Base-by-base conservation (phyloP, 2,329 filamentous ascomycete species). In the Colletotrichum abscissum region DNA sequence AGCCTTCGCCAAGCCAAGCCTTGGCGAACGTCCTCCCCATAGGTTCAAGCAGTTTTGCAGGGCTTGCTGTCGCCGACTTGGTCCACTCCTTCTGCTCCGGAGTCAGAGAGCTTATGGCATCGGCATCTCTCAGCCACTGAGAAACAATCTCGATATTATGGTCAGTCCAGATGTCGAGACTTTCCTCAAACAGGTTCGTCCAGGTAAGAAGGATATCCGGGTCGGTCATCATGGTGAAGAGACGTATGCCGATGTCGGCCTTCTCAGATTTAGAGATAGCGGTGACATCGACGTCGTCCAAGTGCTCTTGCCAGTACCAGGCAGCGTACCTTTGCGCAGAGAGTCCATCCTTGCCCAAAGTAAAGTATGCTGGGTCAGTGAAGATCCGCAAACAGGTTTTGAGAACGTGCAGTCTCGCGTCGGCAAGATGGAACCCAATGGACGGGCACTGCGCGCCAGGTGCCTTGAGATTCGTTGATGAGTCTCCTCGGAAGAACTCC, bases 221-320 rank as follows among this genome's bases (percentile, higher is more conserved):
- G 24, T 84, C 79, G 0, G 80, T 84, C 9, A 85, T 79, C 81
- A 85, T 84, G 54, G 75, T 78, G 67, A 81, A 79, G 1, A 85
- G 78, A 4, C 76, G 78, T 28, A 72, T 77, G 1, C 82, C 82
- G 11, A 85, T 77, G 5, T 78, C 76, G 1, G 76, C 76, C 72
- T 83, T 85, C 56, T 83, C 79, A 0, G 76, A 65, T 0, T 63
- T 67, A 0, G 78, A 73, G 0, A 84, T 76, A 0, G 73, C 73
- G 0, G 72, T 59, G 1, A 79, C 79, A 52, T 84, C 80, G 16
- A 85, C 76, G 0, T 78, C 79, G 0, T 79, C 79, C 14, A 85
- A 67, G 74, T 86, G 84, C 46, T 86, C 84, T 63, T 84, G 84
- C 84, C 84, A 85, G 69, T 86, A 86, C 84, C 84, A 85, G 0